Evolutionary conservation across 1,284 basidiomycete species (phyloP).

Genomic region (Heliocybe sulcata): DNA sequence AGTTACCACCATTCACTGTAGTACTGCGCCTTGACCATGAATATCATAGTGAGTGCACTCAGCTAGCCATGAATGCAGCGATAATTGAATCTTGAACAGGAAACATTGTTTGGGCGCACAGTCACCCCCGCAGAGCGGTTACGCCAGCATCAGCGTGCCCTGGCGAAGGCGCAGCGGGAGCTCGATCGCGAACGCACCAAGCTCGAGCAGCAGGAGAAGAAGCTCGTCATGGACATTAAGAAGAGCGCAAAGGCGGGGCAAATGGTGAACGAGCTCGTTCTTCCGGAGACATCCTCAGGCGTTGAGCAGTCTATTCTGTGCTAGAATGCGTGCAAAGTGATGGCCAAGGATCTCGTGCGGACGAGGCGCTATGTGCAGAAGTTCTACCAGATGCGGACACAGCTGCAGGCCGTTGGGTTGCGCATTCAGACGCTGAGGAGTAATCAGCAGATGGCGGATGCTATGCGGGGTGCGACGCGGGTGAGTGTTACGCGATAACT

Average conservation of each 20-base stretch:
- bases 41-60: conserved; percentile 54
- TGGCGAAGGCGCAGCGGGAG: conserved; percentile 95
- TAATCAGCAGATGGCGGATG: conserved; percentile 99
- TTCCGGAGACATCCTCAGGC: conserved; percentile 5
- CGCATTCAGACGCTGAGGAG: conserved; percentile 95
- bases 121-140: conserved; percentile 95
- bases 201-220: conserved; percentile 94
- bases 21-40: conserved; percentile 39
- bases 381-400: conserved; percentile 98
- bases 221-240: conserved; percentile 91
- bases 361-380: conserved; percentile 95
- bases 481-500: conserved; percentile 41
- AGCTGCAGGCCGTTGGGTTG: conserved; percentile 93
- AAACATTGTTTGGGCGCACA: conserved; percentile 90
- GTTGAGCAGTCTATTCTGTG: conserved; percentile 8
- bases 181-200: conserved; percentile 93
- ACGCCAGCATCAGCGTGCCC: conserved; percentile 91
- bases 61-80: conserved; percentile 1
- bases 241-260: conserved; percentile 94
- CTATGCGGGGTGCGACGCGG: conserved; percentile 96
- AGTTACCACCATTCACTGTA: neutral
- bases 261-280: conserved; percentile 55
- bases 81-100: conserved; percentile 37
- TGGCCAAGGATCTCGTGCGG: conserved; percentile 97
- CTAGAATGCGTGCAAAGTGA: conserved; percentile 96